Base-by-base conservation (phyloP, 2,329 filamentous ascomycete species). In the Torrubiellomyces zombiae region DNA sequence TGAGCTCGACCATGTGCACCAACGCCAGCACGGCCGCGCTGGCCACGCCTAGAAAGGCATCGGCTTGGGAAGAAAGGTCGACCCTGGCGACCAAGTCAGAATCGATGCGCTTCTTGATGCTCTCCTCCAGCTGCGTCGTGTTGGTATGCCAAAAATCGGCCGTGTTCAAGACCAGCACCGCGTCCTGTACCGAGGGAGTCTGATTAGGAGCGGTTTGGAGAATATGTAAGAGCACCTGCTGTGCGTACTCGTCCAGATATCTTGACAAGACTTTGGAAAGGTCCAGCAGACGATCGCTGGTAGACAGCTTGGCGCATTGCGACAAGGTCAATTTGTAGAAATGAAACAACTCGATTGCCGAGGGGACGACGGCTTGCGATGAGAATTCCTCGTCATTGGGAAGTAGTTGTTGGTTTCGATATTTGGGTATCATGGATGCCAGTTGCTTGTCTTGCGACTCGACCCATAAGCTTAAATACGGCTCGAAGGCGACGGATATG, bases 61-160 rank as follows among this genome's bases (percentile, higher is more conserved):
- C 89, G 0, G 85, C 82, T 48, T 95, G 89, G 14, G 77, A 86
- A 27, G 92, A 85, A 12, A 98, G 56, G 47, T 95, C 86, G 6
- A 98, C 77, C 33, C 70, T 73, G 16, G 70, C 55, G 10, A 69
- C 69, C 18, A 92, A 58, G 3, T 83, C 78, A 22, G 68, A 61
- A 35, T 95, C 89, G 33, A 98, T 83, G 7, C 83, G 72, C 39
- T 79, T 76, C 52, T 82, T 86, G 50, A 98, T 85, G 48, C 80
- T 93, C 40, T 95, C 85, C 47, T 95, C 86, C 1, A 98, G 63
- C 44, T 95, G 86, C 23, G 75, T 83, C 24, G 83, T 89, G 16
- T 92, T 95, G 14, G 71, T 72, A 44, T 94, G 86, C 67, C 89
- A 98, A 48, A 95, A 98, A 44, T 98, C 89, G 1, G 89, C 86